A percentile compares a stretch with the other conserved stretches of the same genome.
These are phyloP conservation scores for Boeremia lycopersici DNA, from an alignment of 2,329 filamentous ascomycete genomes.

Conservation along the genomic window DNA sequence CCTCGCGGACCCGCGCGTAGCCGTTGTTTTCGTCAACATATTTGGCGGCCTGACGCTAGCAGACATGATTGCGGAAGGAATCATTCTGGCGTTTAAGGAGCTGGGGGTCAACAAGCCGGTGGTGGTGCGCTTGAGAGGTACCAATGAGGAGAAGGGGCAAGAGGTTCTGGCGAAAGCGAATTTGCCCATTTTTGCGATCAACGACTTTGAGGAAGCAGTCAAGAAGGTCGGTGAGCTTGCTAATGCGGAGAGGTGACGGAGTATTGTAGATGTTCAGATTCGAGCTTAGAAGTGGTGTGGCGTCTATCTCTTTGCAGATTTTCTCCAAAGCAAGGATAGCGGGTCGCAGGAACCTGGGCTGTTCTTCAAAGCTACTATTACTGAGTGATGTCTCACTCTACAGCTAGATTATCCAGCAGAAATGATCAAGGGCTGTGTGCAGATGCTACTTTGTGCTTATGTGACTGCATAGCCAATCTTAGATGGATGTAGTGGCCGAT, in stretches of 20 bases:
- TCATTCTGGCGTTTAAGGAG: conserved; percentile 74
- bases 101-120: conserved; percentile 68
- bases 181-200: conserved; percentile 71
- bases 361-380: too few relatives aligned
- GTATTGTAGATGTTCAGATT: background rate
- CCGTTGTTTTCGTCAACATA: conserved; percentile 74
- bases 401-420: too few relatives aligned
- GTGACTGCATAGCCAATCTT: too few relatives aligned
- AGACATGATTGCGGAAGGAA: conserved; percentile 80
- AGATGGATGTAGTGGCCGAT: too few relatives aligned
- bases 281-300: background rate
- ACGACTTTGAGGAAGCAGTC: conserved; percentile 73
- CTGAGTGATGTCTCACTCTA: too few relatives aligned
- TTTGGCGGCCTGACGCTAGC: conserved; percentile 74
- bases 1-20: conserved; percentile 72
- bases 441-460: too few relatives aligned
- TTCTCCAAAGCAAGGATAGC: background rate
- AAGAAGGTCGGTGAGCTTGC: conserved; percentile 42
- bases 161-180: conserved; percentile 71
- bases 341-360: background rate
- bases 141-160: conserved; percentile 73
- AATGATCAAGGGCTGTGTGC: too few relatives aligned
- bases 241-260: conserved; percentile 13
- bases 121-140: conserved; percentile 77
- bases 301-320: background rate